Evolutionary conservation across 108 stramenopile species (phyloP).

Genomic region (Aurantiochytrium sp.): DNA sequence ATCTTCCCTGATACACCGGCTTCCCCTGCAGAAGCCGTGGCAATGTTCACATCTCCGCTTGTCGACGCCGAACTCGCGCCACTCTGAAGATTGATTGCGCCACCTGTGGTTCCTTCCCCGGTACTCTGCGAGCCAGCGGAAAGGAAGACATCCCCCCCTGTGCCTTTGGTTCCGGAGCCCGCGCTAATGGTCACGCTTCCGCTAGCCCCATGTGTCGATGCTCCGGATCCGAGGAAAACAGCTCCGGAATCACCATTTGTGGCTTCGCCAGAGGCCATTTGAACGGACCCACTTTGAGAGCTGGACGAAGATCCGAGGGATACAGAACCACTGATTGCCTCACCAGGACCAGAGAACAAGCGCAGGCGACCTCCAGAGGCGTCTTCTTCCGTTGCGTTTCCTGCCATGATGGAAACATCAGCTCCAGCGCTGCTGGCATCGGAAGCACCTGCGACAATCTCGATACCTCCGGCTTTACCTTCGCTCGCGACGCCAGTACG

Average conservation of each 20-base stretch:
- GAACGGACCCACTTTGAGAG: background rate
- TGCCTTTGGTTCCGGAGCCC: background rate
- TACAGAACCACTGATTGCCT: background rate
- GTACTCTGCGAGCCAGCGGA: background rate
- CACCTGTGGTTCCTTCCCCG: background rate
- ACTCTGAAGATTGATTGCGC: background rate
- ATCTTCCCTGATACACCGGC: constrained; percentile 19
- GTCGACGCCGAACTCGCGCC: background rate
- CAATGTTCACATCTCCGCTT: constrained; percentile 10
- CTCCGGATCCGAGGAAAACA: no score
- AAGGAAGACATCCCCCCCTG: background rate
- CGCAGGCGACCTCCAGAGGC: no score
- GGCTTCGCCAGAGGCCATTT: background rate
- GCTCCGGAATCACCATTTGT: no score
- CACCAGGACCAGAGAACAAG: background rate
- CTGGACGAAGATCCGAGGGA: background rate
- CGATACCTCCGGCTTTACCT: constrained; percentile 36
- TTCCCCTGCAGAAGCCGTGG: constrained; percentile 14
- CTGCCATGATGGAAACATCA: no score
- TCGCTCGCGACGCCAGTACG: constrained; percentile 28
- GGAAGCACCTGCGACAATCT: constrained; percentile 16
- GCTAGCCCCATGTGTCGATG: background rate
- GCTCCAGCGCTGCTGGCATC: background rate
- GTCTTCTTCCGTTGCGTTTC: no score
- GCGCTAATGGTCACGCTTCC: background rate